Evolutionary conservation across 371 early-diverging fungal genomes (phyloP).

Genomic region (Mucor ambiguus): DNA sequence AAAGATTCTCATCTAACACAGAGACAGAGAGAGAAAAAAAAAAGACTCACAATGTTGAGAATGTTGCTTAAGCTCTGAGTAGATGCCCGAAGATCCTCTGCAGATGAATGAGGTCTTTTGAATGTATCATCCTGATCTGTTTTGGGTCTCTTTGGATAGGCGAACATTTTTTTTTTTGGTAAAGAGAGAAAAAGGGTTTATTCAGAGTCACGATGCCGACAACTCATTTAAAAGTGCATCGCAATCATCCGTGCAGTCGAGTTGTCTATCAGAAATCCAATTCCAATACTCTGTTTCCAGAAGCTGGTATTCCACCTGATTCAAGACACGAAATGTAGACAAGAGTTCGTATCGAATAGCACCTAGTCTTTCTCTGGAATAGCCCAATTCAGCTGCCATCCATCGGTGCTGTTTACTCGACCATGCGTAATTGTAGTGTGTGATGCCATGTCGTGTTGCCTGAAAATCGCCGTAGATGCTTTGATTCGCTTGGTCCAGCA

Average conservation of each 20-base stretch:
- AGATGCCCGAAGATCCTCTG: neutral
- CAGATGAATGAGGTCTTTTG: neutral
- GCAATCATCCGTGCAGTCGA: slow-evolving; percentile 30
- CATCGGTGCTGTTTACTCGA: slow-evolving; percentile 39
- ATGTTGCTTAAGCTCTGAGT: neutral
- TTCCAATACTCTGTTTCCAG: slow-evolving; percentile 59
- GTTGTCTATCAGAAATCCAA: slow-evolving; percentile 54
- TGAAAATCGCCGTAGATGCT: slow-evolving; percentile 25
- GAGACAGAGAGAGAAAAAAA: no score
- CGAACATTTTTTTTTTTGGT: neutral
- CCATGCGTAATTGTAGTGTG: slow-evolving; percentile 24
- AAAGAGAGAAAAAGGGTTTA: neutral
- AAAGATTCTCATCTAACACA: no score
- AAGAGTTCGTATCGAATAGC: slow-evolving; percentile 54
- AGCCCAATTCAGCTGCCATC: slow-evolving; percentile 51
- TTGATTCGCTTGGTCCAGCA: slow-evolving; percentile 18
- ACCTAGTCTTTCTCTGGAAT: slow-evolving; percentile 53
- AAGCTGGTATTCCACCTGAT: slow-evolving; percentile 47
- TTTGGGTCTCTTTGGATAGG: neutral
- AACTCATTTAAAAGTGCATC: slow-evolving; percentile 2
- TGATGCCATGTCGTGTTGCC: slow-evolving; percentile 10
- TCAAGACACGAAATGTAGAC: slow-evolving; percentile 48
- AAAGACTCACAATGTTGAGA: neutral
- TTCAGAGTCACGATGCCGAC: neutral
- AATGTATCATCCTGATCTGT: neutral